Base-by-base conservation (phyloP, 2,329 filamentous ascomycete genomes). In the Cyphellophora europaea region DNA sequence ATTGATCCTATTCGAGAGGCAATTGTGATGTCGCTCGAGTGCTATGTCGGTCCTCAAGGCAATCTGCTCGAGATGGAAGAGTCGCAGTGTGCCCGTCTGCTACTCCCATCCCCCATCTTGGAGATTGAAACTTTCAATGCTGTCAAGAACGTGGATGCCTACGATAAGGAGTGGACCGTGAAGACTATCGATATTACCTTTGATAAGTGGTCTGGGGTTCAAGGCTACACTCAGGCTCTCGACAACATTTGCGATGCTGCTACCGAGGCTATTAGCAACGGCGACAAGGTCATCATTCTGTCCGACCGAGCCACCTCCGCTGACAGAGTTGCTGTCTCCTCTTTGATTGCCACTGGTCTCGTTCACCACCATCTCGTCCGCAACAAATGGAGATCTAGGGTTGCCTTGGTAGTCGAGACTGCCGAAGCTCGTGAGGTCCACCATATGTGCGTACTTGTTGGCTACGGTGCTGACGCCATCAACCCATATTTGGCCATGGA, bases 1-100 rank as follows among this genome's bases (percentile, higher is more conserved):
- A 96, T 96, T 54, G 89, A 96, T 55, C 89, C 89, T 19, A 96
- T 96, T 51, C 76, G 89, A 61, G 89, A 96, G 70, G 89, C 88
- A 17, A 91, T 95, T 53, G 89, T 96, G 61, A 96, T 96, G 89
- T 95, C 89, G 37, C 67, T 96, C 27, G 88, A 94, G 57, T 93
- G 89, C 53, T 96, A 95, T 56, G 84, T 96, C 49, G 89, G 89
- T 32, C 89, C 89, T 30, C 89, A 96, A 62, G 89, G 89, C 40
- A 96, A 96, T 57, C 66, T 96, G 38, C 70, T 95, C 18, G 88
- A 94, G 63, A 95, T 96, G 83, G 81, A 93, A 52, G 65, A 84
- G 38, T 80, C 81, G 17, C 89, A 96, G 60, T 95, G 88, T 59
- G 80, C 81, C 49, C 77, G 89, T 44, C 69, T 96, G 15, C 73